Conservation (phyloP, 768 basidiomycete genomes). For the Leccinum pellstonianum region DNA sequence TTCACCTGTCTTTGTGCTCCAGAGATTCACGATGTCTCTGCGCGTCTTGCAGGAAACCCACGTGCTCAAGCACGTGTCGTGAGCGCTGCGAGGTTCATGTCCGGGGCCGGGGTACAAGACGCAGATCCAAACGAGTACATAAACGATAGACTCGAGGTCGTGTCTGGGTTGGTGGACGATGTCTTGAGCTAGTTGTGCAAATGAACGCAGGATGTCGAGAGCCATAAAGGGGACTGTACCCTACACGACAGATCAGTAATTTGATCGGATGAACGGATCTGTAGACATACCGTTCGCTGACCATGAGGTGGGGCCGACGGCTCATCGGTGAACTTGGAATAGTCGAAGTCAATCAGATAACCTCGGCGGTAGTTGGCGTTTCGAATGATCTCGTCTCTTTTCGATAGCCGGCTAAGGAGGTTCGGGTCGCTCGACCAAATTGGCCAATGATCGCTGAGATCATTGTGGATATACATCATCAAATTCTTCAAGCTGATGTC, state of each 20-base stretch:
- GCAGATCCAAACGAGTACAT: constrained; percentile 7
- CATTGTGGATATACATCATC: neutral
- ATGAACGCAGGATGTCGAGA: too few species aligned
- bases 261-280: neutral
- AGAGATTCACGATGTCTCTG: neutral
- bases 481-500: neutral
- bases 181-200: too few species aligned
- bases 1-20: neutral
- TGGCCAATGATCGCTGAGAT: neutral
- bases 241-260: too few species aligned
- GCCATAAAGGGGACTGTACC: too few species aligned
- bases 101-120: neutral
- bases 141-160: constrained; percentile 5
- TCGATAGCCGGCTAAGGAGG: neutral
- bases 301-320: neutral
- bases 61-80: neutral
- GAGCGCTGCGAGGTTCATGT: neutral
- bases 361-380: neutral
- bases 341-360: constrained; percentile 6
- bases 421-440: neutral
- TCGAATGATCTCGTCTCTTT: neutral
- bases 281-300: neutral
- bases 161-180: neutral
- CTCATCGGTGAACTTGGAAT: neutral
- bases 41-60: neutral